phyloP scores from a whole-genome alignment of 202 grass and related monocot genomes.

The Setaria italica region DNA sequence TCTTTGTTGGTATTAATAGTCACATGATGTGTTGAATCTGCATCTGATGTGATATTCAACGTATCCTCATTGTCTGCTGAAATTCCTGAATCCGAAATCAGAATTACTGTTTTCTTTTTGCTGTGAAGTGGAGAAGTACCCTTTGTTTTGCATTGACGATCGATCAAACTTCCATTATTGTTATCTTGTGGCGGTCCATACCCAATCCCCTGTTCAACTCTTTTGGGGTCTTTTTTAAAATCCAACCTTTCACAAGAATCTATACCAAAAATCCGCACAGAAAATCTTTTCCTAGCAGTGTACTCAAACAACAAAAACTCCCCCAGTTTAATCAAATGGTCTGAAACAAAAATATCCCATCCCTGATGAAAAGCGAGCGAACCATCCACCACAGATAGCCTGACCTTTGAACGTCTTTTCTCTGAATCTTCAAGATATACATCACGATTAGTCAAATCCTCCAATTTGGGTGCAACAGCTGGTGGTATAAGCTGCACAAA shows the following conservation, averaged over 20 bases:
- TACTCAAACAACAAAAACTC: slow-evolving; percentile 61
- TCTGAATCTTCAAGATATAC: slow-evolving; percentile 59
- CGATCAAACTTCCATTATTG: slow-evolving; percentile 8
- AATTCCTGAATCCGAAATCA: slow-evolving; percentile 12
- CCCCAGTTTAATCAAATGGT: slow-evolving; percentile 55
- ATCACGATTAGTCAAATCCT: slow-evolving; percentile 38
- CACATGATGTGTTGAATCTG: slow-evolving; percentile 29
- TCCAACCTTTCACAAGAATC: slow-evolving; percentile 50
- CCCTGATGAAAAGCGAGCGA: slow-evolving; percentile 60
- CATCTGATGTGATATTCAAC: slow-evolving; percentile 13
- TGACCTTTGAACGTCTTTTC: slow-evolving; percentile 39
- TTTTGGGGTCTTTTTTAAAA: slow-evolving; percentile 35
- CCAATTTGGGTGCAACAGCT: slow-evolving; percentile 12
- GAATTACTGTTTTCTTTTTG: background rate
- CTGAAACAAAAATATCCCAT: slow-evolving; percentile 65
- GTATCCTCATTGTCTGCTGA: slow-evolving; percentile 22
- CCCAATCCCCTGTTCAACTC: background rate
- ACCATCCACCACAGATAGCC: slow-evolving; percentile 47
- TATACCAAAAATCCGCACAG: slow-evolving; percentile 53
- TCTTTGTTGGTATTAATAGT: slow-evolving; percentile 34
- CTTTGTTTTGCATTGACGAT: slow-evolving; percentile 37
- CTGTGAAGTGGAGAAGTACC: slow-evolving; percentile 4
- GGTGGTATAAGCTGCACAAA: slow-evolving; percentile 64
- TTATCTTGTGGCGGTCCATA: slow-evolving; percentile 10
- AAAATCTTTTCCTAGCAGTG: slow-evolving; percentile 42